Conservation (phyloP, 805 yeast species). For the Grigorovia transvaalensis region DNA sequence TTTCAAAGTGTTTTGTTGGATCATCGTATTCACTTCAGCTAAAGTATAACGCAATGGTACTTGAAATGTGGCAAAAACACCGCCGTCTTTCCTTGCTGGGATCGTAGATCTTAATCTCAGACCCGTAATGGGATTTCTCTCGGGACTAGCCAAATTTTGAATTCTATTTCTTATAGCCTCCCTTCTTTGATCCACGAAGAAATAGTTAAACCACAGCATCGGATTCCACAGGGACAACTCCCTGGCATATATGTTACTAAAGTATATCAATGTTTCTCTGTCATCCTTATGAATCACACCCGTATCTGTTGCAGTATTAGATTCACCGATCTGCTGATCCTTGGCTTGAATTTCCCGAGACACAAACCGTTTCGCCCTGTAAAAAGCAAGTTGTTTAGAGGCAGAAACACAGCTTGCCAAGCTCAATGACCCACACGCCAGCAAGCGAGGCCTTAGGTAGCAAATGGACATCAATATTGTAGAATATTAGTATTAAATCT, state of each 20-base stretch:
- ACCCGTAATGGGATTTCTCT: slow-evolving; percentile 28
- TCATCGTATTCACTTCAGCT: slow-evolving; percentile 42
- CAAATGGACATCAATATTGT: too few relatives aligned
- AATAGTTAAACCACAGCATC: slow-evolving; percentile 33
- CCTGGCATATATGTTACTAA: slow-evolving; percentile 44
- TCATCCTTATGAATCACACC: slow-evolving; percentile 45
- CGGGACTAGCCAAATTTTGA: slow-evolving; percentile 31
- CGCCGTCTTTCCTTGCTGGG: slow-evolving; percentile 78
- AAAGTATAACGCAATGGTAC: slow-evolving; percentile 44
- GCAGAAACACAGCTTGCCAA: too few relatives aligned
- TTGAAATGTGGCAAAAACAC: slow-evolving; percentile 74
- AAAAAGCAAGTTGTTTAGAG: neutral
- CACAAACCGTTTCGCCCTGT: slow-evolving; percentile 19
- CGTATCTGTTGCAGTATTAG: slow-evolving; percentile 42
- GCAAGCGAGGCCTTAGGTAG: too few relatives aligned
- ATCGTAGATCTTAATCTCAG: slow-evolving; percentile 48
- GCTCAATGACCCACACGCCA: too few relatives aligned
- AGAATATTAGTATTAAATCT: too few relatives aligned
- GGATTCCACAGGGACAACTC: slow-evolving; percentile 38
- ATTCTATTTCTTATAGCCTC: slow-evolving; percentile 34
- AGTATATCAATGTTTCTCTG: slow-evolving; percentile 44
- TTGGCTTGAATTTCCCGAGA: slow-evolving; percentile 33
- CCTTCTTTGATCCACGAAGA: slow-evolving; percentile 29
- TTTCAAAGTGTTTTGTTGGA: slow-evolving; percentile 38
- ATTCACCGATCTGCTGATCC: slow-evolving; percentile 45